Percentiles rank a stretch among this genome's conserved stretches.
These are phyloP conservation scores for Volvariella volvacea DNA, from an alignment of 1,284 basidiomycete genomes.

Conservation along the genomic window DNA sequence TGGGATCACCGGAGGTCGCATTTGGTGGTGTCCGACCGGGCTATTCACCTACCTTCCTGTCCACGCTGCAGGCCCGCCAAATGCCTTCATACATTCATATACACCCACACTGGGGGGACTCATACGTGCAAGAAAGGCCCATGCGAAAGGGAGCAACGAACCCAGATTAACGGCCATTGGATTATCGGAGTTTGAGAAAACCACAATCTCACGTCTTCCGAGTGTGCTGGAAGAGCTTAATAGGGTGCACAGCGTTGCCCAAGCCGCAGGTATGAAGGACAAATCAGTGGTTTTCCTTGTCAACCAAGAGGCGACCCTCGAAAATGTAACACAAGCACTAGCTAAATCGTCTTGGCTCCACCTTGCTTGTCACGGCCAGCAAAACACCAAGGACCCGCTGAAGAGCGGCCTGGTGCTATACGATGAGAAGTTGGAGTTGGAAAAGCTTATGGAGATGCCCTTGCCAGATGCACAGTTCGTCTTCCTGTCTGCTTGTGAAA, in stretches of 20 bases:
- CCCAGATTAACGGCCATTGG: slow-evolving; percentile 6
- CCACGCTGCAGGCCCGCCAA: slow-evolving; percentile 15
- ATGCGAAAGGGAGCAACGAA: background rate
- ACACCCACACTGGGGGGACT: slow-evolving; percentile 15
- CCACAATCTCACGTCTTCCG: slow-evolving; percentile 6
- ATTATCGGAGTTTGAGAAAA: slow-evolving; percentile 7
- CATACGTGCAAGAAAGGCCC: slow-evolving; percentile 8
- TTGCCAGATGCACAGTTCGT: slow-evolving; percentile 17
- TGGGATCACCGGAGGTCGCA: slow-evolving; percentile 10
- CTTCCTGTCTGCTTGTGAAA: slow-evolving; percentile 29
- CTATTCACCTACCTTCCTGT: slow-evolving; percentile 14
- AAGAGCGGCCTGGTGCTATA: slow-evolving; percentile 18
- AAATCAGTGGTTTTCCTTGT: slow-evolving; percentile 6
- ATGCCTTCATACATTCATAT: slow-evolving; percentile 15
- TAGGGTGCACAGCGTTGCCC: slow-evolving; percentile 4
- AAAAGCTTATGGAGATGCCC: slow-evolving; percentile 12
- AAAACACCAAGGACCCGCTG: slow-evolving; percentile 16
- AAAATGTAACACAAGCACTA: slow-evolving; percentile 9
- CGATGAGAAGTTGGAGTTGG: slow-evolving; percentile 13
- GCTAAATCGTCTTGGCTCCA: slow-evolving; percentile 17
- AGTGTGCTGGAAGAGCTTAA: slow-evolving; percentile 10
- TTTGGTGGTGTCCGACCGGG: slow-evolving; percentile 19
- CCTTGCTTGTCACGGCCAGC: slow-evolving; percentile 23
- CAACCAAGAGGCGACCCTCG: slow-evolving; percentile 10
- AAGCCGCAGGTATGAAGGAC: background rate